A percentile compares a stretch with the other conserved stretches of the same genome.
phyloP scores from a whole-genome alignment of 1,284 basidiomycete genomes.

The Somion occarium region DNA sequence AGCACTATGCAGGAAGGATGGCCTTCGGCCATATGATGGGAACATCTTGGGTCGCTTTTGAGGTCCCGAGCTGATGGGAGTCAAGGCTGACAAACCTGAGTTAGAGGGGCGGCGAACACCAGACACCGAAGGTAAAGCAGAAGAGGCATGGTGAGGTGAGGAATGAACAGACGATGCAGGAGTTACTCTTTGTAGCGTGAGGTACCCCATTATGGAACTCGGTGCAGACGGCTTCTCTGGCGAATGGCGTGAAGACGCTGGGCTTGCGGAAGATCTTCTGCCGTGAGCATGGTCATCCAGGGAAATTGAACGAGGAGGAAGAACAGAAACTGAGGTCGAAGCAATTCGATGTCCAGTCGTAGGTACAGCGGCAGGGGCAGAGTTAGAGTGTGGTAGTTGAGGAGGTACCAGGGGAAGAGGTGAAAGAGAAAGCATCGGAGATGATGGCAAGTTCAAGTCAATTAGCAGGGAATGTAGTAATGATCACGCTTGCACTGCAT shows the following conservation, averaged over 20 bases:
- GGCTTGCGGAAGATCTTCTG: not conserved
- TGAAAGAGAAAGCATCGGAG: slow-evolving; percentile 22
- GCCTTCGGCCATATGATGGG: slow-evolving; percentile 15
- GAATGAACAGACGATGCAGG: slow-evolving; percentile 51
- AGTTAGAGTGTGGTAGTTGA: slow-evolving; percentile 34
- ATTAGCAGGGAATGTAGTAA: slow-evolving; percentile 57
- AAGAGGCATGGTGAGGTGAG: slow-evolving; percentile 46
- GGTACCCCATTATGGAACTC: slow-evolving; percentile 14
- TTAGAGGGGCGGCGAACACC: slow-evolving; percentile 22
- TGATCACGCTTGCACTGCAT: slow-evolving; percentile 67
- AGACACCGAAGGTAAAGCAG: slow-evolving; percentile 30
- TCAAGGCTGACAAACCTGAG: slow-evolving; percentile 11
- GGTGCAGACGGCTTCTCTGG: slow-evolving; percentile 9
- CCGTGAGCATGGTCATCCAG: slow-evolving; percentile 13
- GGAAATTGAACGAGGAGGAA: slow-evolving; percentile 18
- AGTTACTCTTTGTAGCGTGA: slow-evolving; percentile 22
- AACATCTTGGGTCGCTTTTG: slow-evolving; percentile 18
- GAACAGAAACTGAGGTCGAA: not conserved
- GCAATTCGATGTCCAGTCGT: slow-evolving; percentile 14
- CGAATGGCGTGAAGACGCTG: slow-evolving; percentile 1
- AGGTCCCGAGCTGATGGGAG: not conserved
- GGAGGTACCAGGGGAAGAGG: slow-evolving; percentile 18
- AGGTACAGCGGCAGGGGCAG: slow-evolving; percentile 39
- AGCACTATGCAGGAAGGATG: slow-evolving; percentile 8
- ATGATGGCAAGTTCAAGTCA: slow-evolving; percentile 37